Conservation (phyloP, 2,329 filamentous ascomycete species). For the Tolypocladium cylindrosporum region DNA sequence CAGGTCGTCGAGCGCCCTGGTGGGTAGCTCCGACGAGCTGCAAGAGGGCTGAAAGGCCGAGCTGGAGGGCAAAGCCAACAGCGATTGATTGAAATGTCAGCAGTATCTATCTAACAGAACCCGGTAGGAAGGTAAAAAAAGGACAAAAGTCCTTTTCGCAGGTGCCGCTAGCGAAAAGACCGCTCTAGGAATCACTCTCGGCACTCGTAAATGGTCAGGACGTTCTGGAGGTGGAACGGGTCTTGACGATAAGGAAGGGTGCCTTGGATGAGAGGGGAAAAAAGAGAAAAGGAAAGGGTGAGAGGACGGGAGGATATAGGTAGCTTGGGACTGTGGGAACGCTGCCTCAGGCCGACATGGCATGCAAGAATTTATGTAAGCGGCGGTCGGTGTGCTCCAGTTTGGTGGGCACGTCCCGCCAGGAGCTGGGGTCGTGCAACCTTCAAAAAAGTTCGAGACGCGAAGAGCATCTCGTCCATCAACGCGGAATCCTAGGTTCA, state of each 20-base stretch:
- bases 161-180: slow-evolving; percentile 98
- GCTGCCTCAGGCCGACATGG: slow-evolving; percentile 16
- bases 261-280: slow-evolving; percentile 42
- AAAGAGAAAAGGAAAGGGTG: slow-evolving; percentile 8
- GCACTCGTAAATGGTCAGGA: slow-evolving; percentile 89
- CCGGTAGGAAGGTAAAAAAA: slow-evolving; percentile 50
- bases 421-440: not conserved
- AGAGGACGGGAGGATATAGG: slow-evolving; percentile 7
- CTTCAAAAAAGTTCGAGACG: slow-evolving; percentile 14
- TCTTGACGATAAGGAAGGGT: slow-evolving; percentile 95
- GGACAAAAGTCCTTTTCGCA: slow-evolving; percentile 33
- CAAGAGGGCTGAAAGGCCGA: not conserved
- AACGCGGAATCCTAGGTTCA: slow-evolving; percentile 1
- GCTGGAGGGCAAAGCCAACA: not conserved
- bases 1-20: not conserved
- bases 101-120: slow-evolving; percentile 96
- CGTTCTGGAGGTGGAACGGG: slow-evolving; percentile 57
- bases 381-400: not conserved
- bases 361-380: slow-evolving; percentile 9
- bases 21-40: not conserved
- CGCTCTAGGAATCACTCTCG: slow-evolving; percentile 63
- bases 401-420: not conserved
- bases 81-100: slow-evolving; percentile 47
- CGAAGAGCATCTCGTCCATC: slow-evolving; percentile 3
- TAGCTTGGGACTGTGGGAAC: slow-evolving; percentile 3